phyloP scores from a whole-genome alignment of 768 basidiomycete species.

The Phylloporus arenicola region DNA sequence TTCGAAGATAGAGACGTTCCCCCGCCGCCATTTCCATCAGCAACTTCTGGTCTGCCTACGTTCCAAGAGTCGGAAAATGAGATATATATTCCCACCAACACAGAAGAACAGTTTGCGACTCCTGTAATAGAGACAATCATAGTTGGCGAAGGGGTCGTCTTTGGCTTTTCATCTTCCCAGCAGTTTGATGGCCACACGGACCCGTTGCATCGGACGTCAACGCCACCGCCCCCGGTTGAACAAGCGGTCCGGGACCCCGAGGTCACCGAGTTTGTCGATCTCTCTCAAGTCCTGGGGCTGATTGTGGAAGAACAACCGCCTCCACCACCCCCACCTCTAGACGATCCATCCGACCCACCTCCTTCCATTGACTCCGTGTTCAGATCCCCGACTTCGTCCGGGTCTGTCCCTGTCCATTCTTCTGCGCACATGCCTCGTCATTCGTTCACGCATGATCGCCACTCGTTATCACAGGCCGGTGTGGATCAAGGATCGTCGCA shows the following conservation, averaged over 20 bases:
- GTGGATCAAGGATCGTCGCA: slow-evolving; percentile 36
- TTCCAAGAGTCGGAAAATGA: slow-evolving; percentile 80
- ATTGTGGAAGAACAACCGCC: slow-evolving; percentile 55
- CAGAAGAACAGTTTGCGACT: slow-evolving; percentile 36
- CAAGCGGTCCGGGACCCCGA: slow-evolving; percentile 69
- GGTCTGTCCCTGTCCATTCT: slow-evolving; percentile 9
- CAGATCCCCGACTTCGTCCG: slow-evolving; percentile 32
- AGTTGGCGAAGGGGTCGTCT: slow-evolving; percentile 69
- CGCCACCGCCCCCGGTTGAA: slow-evolving; percentile 74
- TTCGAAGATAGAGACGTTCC: slow-evolving; percentile 82
- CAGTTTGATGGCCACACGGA: slow-evolving; percentile 82
- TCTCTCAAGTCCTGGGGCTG: slow-evolving; percentile 52
- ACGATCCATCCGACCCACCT: slow-evolving; percentile 84
- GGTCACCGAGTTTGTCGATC: slow-evolving; percentile 58
- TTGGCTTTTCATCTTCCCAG: slow-evolving; percentile 64
- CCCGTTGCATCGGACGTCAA: slow-evolving; percentile 54
- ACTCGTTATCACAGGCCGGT: slow-evolving; percentile 30
- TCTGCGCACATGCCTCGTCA: slow-evolving; percentile 28
- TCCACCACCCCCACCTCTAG: slow-evolving; percentile 77
- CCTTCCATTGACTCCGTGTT: slow-evolving; percentile 85
- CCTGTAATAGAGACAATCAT: slow-evolving; percentile 35
- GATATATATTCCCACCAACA: slow-evolving; percentile 51
- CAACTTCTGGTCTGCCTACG: slow-evolving; percentile 57
- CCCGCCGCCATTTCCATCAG: slow-evolving; percentile 62
- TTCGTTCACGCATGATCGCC: slow-evolving; percentile 28